These are phyloP conservation scores for Globisporangium iwayamae DNA, from an alignment of 352 stramenopile genomes.

Conservation along the genomic window DNA sequence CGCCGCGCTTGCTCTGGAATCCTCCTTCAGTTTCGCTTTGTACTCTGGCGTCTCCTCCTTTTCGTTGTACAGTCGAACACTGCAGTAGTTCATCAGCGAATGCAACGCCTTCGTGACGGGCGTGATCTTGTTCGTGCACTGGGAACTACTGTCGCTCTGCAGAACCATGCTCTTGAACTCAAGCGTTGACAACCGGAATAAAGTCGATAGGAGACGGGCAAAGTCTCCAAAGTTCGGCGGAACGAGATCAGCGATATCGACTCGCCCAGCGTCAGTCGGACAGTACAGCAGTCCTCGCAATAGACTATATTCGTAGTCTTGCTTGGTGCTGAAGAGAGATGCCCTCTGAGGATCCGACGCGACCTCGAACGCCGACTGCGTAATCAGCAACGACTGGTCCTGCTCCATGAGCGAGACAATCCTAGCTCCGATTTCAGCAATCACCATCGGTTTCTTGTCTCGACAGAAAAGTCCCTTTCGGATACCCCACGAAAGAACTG, in stretches of 20 bases:
- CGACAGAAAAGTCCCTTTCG: conserved; percentile 36
- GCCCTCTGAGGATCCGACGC: conserved; percentile 15
- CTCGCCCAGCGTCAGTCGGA: conserved; percentile 30
- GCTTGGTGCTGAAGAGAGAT: conserved; percentile 19
- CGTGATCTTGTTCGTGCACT: conserved; percentile 12
- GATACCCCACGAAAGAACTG: conserved; percentile 37
- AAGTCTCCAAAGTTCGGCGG: conserved; percentile 26
- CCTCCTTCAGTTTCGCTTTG: conserved; percentile 13
- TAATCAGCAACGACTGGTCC: not conserved
- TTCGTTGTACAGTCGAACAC: conserved; percentile 34
- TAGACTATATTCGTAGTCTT: conserved; percentile 30
- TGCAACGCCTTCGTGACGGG: conserved; percentile 40
- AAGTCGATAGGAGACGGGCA: conserved; percentile 25
- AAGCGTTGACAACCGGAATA: conserved; percentile 33
- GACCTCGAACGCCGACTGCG: not conserved
- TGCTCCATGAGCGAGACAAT: conserved; percentile 6
- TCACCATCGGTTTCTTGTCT: conserved; percentile 7
- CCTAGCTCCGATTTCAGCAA: conserved; percentile 9
- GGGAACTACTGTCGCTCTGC: not conserved
- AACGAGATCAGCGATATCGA: conserved; percentile 37
- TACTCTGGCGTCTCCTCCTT: conserved; percentile 17
- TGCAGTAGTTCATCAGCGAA: conserved; percentile 45
- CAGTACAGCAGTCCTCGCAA: conserved; percentile 29
- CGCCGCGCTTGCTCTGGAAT: conserved; percentile 5
- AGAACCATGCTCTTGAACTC: conserved; percentile 19